phyloP scores from a whole-genome alignment of 2,329 filamentous ascomycete genomes.

The Fusarium agapanthi region DNA sequence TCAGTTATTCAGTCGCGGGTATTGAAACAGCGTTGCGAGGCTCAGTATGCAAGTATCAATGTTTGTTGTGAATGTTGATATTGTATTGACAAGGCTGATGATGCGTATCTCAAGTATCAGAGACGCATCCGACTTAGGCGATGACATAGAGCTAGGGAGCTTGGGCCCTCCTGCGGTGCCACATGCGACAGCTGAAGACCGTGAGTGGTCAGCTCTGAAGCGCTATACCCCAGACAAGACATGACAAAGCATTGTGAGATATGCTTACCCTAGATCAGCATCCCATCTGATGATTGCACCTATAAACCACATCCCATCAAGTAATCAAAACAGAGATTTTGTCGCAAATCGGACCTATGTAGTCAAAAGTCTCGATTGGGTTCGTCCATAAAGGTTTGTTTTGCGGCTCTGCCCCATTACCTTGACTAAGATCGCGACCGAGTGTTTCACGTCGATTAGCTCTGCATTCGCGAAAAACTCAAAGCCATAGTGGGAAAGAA shows the following conservation, averaged over 20 bases:
- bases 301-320: not conserved
- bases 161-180: slow-evolving; percentile 25
- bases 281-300: no score
- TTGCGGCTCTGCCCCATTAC: not conserved
- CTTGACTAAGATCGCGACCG: not conserved
- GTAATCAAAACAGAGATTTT: not conserved
- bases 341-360: not conserved
- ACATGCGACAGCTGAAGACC: slow-evolving; percentile 14
- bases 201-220: slow-evolving; percentile 17
- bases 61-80: slow-evolving; percentile 11
- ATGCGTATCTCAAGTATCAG: not conserved
- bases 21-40: not conserved
- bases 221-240: not conserved
- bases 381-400: not conserved
- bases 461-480: slow-evolving; percentile 15
- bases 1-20: not conserved
- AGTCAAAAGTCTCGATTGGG: not conserved
- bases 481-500: not conserved
- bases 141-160: slow-evolving; percentile 29
- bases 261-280: slow-evolving; percentile 13
- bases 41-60: not conserved
- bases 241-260: slow-evolving; percentile 6
- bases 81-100: slow-evolving; percentile 30
- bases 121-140: not conserved
- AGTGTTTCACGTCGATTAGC: slow-evolving; percentile 8